phyloP scores from a whole-genome alignment of 2,329 filamentous ascomycete species.

The Dendryphion nanum region DNA sequence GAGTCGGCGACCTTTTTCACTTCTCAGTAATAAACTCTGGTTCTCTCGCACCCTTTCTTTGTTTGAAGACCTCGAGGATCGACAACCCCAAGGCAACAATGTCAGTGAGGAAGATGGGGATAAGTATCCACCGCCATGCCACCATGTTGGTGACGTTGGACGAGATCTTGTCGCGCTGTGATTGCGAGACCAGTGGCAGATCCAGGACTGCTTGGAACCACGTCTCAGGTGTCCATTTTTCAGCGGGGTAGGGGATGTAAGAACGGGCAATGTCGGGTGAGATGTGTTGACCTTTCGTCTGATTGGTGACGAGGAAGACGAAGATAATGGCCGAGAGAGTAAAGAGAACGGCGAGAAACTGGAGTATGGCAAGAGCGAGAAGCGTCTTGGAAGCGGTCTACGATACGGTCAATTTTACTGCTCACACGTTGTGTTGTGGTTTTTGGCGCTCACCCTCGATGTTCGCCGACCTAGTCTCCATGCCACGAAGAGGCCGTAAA shows the following conservation, averaged over 20 bases:
- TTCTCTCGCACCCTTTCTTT: slow-evolving; percentile 15
- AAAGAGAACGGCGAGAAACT: slow-evolving; percentile 26
- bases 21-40: slow-evolving; percentile 13
- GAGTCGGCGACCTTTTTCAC: slow-evolving; percentile 7
- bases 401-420: too few relatives aligned
- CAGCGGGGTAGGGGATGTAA: slow-evolving; percentile 19
- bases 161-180: slow-evolving; percentile 16
- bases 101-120: slow-evolving; percentile 28
- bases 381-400: slow-evolving; percentile 27
- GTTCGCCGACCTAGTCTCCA: slow-evolving; percentile 17
- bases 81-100: slow-evolving; percentile 17
- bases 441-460: slow-evolving; percentile 12
- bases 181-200: slow-evolving; percentile 20
- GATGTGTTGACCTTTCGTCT: slow-evolving; percentile 26
- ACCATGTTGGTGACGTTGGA: slow-evolving; percentile 24
- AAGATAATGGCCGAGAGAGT: slow-evolving; percentile 31
- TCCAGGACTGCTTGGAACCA: slow-evolving; percentile 33
- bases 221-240: slow-evolving; percentile 32
- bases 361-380: slow-evolving; percentile 34
- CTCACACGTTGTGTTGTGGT: background rate
- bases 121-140: slow-evolving; percentile 33
- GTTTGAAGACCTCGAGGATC: slow-evolving; percentile 16
- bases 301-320: slow-evolving; percentile 28
- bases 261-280: slow-evolving; percentile 17
- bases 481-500: slow-evolving; percentile 29